phyloP scores from a whole-genome alignment of 331 rosid species.

The Spiraea crenata region DNA sequence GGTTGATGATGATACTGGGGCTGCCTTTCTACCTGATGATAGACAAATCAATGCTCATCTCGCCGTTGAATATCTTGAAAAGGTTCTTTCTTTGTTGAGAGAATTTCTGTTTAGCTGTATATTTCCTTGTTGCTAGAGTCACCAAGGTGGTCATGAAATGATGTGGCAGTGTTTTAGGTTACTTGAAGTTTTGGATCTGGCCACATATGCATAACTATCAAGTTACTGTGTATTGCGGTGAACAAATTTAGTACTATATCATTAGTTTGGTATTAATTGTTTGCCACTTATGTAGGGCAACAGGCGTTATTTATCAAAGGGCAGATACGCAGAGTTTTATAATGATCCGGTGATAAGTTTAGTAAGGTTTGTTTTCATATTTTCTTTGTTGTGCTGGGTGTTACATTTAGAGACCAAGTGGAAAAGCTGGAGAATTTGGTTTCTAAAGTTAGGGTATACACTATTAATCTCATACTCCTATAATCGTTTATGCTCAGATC shows the following conservation, averaged over 20 bases:
- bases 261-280: not conserved
- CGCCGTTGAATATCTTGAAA: constrained; percentile 52
- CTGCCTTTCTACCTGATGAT: constrained; percentile 80
- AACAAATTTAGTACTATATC: not conserved
- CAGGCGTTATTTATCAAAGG: constrained; percentile 48
- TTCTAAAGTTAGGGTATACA: not conserved
- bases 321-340: constrained; percentile 80
- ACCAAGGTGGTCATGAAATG: not conserved
- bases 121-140: not conserved
- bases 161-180: not conserved
- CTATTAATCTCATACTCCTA: constrained; percentile 1
- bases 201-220: not conserved
- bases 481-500: constrained; percentile 46
- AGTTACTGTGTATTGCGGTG: not conserved
- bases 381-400: constrained; percentile 12
- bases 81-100: constrained; percentile 35
- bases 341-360: constrained; percentile 69
- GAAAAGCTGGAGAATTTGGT: constrained; percentile 1
- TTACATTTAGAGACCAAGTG: constrained; percentile 7
- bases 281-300: constrained; percentile 49
- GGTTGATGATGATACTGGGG: constrained; percentile 55
- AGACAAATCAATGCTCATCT: constrained; percentile 79
- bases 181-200: not conserved
- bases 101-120: not conserved
- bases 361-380: constrained; percentile 46